phyloP scores from a whole-genome alignment of 208 protist species.

The Novymonas esmeraldas region DNA sequence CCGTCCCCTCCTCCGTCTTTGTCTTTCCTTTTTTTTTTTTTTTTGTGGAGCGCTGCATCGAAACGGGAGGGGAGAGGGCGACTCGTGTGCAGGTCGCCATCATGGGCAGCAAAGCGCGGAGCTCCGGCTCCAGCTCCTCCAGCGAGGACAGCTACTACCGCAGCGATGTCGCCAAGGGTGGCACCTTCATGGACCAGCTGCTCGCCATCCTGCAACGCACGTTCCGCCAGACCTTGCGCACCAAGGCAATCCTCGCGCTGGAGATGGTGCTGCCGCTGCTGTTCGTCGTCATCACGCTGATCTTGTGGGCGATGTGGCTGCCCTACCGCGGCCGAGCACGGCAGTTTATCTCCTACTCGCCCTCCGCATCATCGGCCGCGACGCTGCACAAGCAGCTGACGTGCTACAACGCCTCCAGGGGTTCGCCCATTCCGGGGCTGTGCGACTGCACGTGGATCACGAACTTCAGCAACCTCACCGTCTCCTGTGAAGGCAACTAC shows the following conservation, averaged over 20 bases:
- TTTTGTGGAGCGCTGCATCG: neutral
- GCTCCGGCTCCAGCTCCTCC: neutral
- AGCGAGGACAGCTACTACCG: neutral
- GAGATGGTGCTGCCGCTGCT: constrained; percentile 67
- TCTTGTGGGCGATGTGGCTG: constrained; percentile 45
- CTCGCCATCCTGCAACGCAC: constrained; percentile 52
- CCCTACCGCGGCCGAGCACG: constrained; percentile 3
- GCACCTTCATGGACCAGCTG: constrained; percentile 49
- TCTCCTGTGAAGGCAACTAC: constrained; percentile 40
- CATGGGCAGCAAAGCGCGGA: neutral
- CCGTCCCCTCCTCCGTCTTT: neutral
- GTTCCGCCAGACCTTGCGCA: constrained; percentile 39
- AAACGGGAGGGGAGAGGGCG: neutral
- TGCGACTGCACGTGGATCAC: constrained; percentile 26
- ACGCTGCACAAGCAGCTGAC: constrained; percentile 18
- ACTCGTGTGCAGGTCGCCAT: neutral
- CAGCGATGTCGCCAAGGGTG: constrained; percentile 13
- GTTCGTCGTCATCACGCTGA: constrained; percentile 47
- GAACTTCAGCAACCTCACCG: neutral
- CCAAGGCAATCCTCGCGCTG: constrained; percentile 24
- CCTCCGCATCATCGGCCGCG: constrained; percentile 10
- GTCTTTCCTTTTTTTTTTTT: constrained; percentile 15
- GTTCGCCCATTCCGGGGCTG: constrained; percentile 28
- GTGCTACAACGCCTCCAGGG: constrained; percentile 23
- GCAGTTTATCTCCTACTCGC: constrained; percentile 35